phyloP scores from a whole-genome alignment of 805 yeast species.

The Metschnikowia cubensis region DNA sequence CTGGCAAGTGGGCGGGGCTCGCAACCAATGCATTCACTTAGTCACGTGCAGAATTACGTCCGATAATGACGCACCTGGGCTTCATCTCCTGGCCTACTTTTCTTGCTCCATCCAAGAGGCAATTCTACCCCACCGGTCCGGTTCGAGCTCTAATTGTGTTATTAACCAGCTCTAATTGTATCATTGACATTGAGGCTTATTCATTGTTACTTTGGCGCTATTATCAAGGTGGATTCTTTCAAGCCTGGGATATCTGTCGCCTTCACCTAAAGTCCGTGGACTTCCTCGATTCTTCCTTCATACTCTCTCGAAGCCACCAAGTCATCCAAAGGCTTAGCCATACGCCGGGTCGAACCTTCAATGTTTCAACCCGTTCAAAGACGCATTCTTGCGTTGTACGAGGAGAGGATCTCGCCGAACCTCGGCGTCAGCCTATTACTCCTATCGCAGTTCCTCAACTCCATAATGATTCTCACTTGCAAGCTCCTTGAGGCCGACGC shows the following conservation, averaged over 20 bases:
- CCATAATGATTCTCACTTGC: conserved; percentile 72
- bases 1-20: background rate
- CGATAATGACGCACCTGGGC: background rate
- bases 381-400: conserved; percentile 2
- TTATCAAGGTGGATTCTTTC: background rate
- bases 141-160: background rate
- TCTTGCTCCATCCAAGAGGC: background rate
- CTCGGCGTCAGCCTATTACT: conserved; percentile 56
- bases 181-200: background rate
- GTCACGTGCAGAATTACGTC: background rate
- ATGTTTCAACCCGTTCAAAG: conserved; percentile 4
- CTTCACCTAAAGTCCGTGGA: background rate
- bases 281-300: background rate
- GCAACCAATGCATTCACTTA: background rate
- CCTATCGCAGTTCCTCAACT: conserved; percentile 67
- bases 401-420: conserved; percentile 12
- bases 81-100: background rate
- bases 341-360: too few relatives aligned
- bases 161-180: background rate
- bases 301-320: background rate
- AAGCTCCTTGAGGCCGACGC: conserved; percentile 68
- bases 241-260: background rate
- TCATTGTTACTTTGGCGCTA: background rate
- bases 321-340: background rate
- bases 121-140: background rate